Evolutionary conservation across 2,329 filamentous ascomycete genomes (phyloP).

Genomic region (Coleophoma eucalyptorum): DNA sequence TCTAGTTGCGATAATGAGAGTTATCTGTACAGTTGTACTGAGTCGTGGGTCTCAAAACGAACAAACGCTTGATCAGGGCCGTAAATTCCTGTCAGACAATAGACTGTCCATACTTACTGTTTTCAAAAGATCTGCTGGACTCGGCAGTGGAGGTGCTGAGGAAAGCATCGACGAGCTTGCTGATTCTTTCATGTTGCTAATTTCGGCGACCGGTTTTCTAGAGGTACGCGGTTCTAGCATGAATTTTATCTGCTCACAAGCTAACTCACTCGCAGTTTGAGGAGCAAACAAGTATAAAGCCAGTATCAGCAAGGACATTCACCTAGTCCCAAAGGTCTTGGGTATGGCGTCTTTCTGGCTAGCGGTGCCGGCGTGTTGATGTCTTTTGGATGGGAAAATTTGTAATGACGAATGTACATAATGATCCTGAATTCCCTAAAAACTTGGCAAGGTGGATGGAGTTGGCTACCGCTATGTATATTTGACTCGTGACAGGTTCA

Average conservation of each 20-base stretch:
- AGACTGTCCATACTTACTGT: conserved; percentile 81
- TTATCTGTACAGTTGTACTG: conserved; percentile 79
- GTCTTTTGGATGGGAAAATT: no score
- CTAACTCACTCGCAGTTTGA: conserved; percentile 30
- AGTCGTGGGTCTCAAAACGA: conserved; percentile 79
- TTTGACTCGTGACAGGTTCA: no score
- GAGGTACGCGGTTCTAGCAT: conserved; percentile 57
- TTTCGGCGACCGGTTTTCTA: conserved; percentile 78
- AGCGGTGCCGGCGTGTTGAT: no score
- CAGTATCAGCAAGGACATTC: background rate
- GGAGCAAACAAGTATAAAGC: conserved; percentile 23
- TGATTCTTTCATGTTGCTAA: conserved; percentile 79
- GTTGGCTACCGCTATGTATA: no score
- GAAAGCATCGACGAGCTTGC: conserved; percentile 72
- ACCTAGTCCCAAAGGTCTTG: background rate
- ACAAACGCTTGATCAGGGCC: conserved; percentile 66
- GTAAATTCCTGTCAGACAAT: conserved; percentile 78
- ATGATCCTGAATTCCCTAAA: no score
- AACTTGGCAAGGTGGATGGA: no score
- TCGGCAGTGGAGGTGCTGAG: conserved; percentile 53
- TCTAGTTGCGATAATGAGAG: conserved; percentile 73
- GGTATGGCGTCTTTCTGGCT: no score
- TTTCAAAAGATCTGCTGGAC: conserved; percentile 83
- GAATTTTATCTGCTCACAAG: background rate
- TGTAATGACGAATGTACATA: no score